Base-by-base conservation (phyloP, 768 basidiomycete species). In the Lenzites betulinus region DNA sequence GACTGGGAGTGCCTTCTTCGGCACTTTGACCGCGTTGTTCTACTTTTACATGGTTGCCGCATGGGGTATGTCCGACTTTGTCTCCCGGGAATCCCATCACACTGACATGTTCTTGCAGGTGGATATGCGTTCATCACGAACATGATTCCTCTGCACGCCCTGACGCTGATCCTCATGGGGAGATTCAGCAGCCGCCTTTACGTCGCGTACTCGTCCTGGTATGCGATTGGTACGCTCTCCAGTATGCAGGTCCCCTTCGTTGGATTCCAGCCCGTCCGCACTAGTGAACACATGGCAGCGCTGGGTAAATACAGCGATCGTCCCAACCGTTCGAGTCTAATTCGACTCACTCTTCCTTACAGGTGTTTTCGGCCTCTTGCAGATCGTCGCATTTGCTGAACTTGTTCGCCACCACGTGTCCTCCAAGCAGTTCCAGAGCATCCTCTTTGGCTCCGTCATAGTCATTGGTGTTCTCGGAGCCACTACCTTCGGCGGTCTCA, bases 1-100 rank as follows among this genome's bases (percentile, higher is more conserved):
- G 76, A 83, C 85, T 47, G 97, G 97, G 43, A 96, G 93, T 61
- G 95, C 93, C 1, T 83, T 96, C 61, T 97, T 86, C 66, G 96
- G 94, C 22, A 92, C 92, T 25, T 69, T 92, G 41, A 88, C 97
- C 46, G 97, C 95, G 18, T 77, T 98, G 3, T 98, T 98, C 77
- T 99, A 99, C 78, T 98, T 98, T 67, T 99, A 98, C 83, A 99
- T 99, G 97, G 97, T 99, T n/a, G 96, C 97, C 53, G 97, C 97
- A 30, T 99, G 97, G 97, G 97, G 96, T 90, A 25, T 47, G 47
- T 54, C 7, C 3, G 6, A 5, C 11, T 47, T 2, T 18, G 18
- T 22, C 41, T 16, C 13, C 33, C 38, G 3, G 15, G 15, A 16
- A n/a, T 13, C 20, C 15, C 38, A 51, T 61, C 38, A 46, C 18